Conservation (phyloP, 768 basidiomycete species). For the Trametes coccinea region DNA sequence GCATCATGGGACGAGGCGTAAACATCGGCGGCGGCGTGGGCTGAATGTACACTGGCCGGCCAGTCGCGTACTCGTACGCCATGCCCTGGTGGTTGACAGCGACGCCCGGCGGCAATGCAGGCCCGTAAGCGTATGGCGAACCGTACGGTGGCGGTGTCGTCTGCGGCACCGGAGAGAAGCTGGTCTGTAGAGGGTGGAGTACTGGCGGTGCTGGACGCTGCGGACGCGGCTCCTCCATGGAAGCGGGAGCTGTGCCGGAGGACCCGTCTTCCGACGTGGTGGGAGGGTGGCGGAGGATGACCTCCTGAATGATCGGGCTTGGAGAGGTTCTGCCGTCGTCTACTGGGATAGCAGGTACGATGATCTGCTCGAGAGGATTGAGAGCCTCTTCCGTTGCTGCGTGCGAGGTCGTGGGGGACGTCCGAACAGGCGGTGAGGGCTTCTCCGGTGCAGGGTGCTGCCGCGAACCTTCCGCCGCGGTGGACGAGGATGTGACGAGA, state of each 20-base stretch:
- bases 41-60: constrained; percentile 74
- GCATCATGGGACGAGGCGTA: constrained; percentile 66
- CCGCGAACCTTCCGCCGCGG: constrained; percentile 13
- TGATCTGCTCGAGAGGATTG: constrained; percentile 14
- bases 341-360: constrained; percentile 3
- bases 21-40: constrained; percentile 58
- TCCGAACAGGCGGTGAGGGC: neutral
- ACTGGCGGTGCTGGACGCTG: constrained; percentile 37
- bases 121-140: constrained; percentile 66
- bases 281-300: constrained; percentile 42
- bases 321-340: constrained; percentile 16
- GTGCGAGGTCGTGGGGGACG: constrained; percentile 19
- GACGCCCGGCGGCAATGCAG: constrained; percentile 64
- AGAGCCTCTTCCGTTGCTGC: neutral
- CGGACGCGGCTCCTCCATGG: constrained; percentile 11
- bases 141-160: constrained; percentile 59
- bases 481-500: constrained; percentile 29
- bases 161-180: constrained; percentile 40
- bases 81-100: constrained; percentile 74
- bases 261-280: constrained; percentile 28
- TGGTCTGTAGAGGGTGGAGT: constrained; percentile 46
- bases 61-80: constrained; percentile 81
- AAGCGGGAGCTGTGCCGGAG: constrained; percentile 4
- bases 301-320: constrained; percentile 44
- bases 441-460: neutral